Conservation (phyloP, 1,284 basidiomycete genomes). For the Nidula niveotomentosa region DNA sequence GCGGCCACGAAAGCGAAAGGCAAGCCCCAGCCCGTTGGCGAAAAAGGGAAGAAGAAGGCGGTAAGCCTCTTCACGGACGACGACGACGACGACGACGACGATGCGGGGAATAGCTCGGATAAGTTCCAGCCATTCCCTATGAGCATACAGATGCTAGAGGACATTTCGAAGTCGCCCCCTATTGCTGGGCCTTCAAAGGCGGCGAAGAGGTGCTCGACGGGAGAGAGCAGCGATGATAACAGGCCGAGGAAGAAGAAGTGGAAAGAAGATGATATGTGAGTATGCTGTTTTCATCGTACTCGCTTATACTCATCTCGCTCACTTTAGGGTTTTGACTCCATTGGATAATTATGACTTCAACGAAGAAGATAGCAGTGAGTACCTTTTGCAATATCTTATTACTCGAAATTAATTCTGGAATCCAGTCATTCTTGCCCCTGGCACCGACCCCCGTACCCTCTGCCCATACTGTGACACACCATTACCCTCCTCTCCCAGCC, state of each 20-base stretch:
- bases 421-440: no score
- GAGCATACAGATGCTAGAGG: slow-evolving; percentile 39
- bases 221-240: slow-evolving; percentile 23
- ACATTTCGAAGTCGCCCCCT: slow-evolving; percentile 6
- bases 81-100: slow-evolving; percentile 4
- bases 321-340: not conserved
- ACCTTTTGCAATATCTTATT: no score
- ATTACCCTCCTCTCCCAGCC: slow-evolving; percentile 62
- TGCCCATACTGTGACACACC: slow-evolving; percentile 79
- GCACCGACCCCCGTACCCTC: slow-evolving; percentile 57
- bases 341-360: not conserved
- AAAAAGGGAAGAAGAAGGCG: not conserved
- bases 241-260: slow-evolving; percentile 27
- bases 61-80: not conserved
- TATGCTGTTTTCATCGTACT: slow-evolving; percentile 4
- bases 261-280: slow-evolving; percentile 23
- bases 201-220: slow-evolving; percentile 36
- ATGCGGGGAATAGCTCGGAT: not conserved
- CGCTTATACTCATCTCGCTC: slow-evolving; percentile 1
- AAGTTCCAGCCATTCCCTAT: slow-evolving; percentile 47
- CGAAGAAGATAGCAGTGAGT: not conserved
- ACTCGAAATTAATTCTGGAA: no score
- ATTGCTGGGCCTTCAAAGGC: slow-evolving; percentile 11
- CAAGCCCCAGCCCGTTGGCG: not conserved
- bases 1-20: not conserved